Evolutionary conservation across 768 basidiomycete genomes (phyloP).

Genomic region (Boletellus ananas): DNA sequence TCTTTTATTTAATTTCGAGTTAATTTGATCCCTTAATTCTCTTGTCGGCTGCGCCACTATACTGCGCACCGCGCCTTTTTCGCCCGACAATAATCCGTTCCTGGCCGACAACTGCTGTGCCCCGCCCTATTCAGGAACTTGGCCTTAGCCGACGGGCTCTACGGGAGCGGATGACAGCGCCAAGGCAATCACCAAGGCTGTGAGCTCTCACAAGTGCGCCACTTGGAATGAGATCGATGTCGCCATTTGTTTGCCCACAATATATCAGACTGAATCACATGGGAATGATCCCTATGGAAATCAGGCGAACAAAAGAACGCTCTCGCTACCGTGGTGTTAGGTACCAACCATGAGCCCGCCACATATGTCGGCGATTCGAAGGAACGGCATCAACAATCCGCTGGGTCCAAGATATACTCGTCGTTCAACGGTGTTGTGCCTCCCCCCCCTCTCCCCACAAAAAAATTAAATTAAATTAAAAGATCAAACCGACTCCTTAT

Average conservation of each 20-base stretch:
- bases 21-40: neutral
- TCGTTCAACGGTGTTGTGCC: neutral
- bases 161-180: slow-evolving; percentile 10
- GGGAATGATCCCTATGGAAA: neutral
- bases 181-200: slow-evolving; percentile 10
- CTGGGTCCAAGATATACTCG: neutral
- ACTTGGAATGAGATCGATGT: neutral
- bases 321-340: neutral
- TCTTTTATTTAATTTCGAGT: neutral
- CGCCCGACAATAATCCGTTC: neutral
- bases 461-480: too few relatives aligned
- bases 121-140: slow-evolving; percentile 4
- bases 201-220: slow-evolving; percentile 4
- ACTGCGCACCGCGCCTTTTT: slow-evolving; percentile 9
- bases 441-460: too few relatives aligned
- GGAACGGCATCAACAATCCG: neutral
- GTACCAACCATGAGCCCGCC: neutral
- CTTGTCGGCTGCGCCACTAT: neutral
- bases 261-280: slow-evolving; percentile 4
- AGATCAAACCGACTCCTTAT: slow-evolving; percentile 1
- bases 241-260: neutral
- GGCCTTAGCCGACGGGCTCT: neutral
- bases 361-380: neutral
- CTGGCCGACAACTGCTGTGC: slow-evolving; percentile 15
- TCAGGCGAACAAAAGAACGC: neutral